Percentiles rank a stretch among this genome's conserved stretches.
Evolutionary conservation across 495 filamentous ascomycete genomes (phyloP).

Genomic region (Terfezia claveryi): DNA sequence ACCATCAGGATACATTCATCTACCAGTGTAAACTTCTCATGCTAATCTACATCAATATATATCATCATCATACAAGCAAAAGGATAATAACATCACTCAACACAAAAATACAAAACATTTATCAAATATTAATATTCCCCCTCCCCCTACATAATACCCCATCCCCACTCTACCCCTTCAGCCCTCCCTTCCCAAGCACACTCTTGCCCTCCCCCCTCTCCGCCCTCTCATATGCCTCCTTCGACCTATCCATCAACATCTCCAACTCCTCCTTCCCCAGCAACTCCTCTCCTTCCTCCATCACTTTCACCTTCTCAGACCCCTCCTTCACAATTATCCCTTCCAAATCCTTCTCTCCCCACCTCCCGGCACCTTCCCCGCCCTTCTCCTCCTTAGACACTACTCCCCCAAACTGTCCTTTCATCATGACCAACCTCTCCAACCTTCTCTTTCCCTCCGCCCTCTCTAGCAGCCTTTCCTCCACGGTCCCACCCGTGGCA

Average conservation of each 20-base stretch:
- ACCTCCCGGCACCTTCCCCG: conserved; percentile 18
- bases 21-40: too few species aligned
- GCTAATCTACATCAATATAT: too few species aligned
- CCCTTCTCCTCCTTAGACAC: conserved; percentile 24
- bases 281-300: conserved; percentile 35
- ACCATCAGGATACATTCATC: too few species aligned
- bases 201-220: conserved; percentile 46
- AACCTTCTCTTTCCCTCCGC: conserved; percentile 86
- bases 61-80: too few species aligned
- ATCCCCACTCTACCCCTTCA: conserved; percentile 28
- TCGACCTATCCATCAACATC: conserved; percentile 61
- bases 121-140: not conserved
- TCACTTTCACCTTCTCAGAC: conserved; percentile 37
- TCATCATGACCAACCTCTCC: conserved; percentile 88
- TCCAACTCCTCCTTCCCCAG: conserved; percentile 57
- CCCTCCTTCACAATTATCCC: conserved; percentile 34
- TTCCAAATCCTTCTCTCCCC: conserved; percentile 37
- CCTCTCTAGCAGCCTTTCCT: conserved; percentile 67
- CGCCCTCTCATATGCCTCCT: conserved; percentile 62
- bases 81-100: too few species aligned
- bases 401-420: conserved; percentile 50
- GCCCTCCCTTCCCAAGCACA: conserved; percentile 45
- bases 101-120: too few species aligned
- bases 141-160: not conserved
- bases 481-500: conserved; percentile 79